These are phyloP conservation scores for Trypanosoma avium DNA, from an alignment of 208 protist genomes.

Conservation along the genomic window DNA sequence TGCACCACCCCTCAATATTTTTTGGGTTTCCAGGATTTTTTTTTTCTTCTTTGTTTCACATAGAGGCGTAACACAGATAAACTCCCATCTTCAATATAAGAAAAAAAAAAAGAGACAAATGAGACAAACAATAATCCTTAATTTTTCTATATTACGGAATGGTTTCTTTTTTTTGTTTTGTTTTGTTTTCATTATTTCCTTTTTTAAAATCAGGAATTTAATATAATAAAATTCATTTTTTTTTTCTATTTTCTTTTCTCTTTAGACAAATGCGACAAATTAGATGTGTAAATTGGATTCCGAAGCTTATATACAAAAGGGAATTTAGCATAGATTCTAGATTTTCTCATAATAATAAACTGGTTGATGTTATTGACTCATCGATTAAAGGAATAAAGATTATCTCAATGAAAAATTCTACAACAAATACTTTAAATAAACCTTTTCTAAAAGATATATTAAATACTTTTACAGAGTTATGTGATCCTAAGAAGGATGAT, in stretches of 20 bases:
- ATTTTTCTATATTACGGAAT: too few relatives aligned
- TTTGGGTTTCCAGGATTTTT: background rate
- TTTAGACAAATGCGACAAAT: background rate
- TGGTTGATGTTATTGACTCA: constrained; percentile 43
- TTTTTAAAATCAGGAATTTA: too few relatives aligned
- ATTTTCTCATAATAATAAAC: background rate
- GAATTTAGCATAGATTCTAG: background rate
- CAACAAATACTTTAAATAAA: constrained; percentile 45
- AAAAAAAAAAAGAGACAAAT: constrained; percentile 2
- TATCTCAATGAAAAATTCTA: constrained; percentile 54
- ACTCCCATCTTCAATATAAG: constrained; percentile 1
- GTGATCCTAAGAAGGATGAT: constrained; percentile 46
- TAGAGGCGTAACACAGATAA: constrained; percentile 8
- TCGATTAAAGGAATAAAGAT: constrained; percentile 50
- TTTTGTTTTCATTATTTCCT: too few relatives aligned
- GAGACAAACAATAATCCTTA: too few relatives aligned
- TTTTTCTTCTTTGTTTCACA: constrained; percentile 15
- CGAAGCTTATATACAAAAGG: background rate
- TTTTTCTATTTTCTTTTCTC: constrained; percentile 7
- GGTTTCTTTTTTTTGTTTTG: too few relatives aligned
- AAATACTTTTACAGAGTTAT: constrained; percentile 41
- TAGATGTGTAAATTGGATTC: background rate
- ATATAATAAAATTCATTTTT: too few relatives aligned
- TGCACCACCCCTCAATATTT: background rate
- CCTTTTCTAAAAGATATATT: constrained; percentile 48